Conservation (phyloP, 2,329 filamentous ascomycete species). For the Dendrostoma leiphaemia region DNA sequence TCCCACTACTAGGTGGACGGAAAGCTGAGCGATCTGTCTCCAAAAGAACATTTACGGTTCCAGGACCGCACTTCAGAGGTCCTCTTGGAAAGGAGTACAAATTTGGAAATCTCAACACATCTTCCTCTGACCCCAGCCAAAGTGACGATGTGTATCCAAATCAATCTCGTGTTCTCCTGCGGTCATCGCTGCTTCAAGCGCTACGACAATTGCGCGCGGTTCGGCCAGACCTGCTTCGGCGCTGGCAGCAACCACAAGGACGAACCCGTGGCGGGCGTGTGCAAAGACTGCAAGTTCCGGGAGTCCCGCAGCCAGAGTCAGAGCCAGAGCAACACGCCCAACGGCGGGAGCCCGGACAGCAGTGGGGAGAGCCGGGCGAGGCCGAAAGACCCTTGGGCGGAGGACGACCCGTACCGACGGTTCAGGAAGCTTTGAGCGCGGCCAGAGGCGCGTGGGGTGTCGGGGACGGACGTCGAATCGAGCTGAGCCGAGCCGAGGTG, state of each 20-base stretch:
- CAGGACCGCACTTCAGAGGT: too few relatives aligned
- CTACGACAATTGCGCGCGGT: slow-evolving; percentile 24
- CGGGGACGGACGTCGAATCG: too few relatives aligned
- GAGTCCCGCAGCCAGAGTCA: too few relatives aligned
- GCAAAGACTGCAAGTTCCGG: slow-evolving; percentile 23
- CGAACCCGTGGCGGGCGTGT: slow-evolving; percentile 16
- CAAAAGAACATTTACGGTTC: background rate
- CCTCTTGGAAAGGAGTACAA: too few relatives aligned
- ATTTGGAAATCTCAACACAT: too few relatives aligned
- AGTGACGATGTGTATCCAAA: slow-evolving; percentile 24
- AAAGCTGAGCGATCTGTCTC: background rate
- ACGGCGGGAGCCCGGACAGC: slow-evolving; percentile 15
- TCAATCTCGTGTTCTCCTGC: slow-evolving; percentile 24
- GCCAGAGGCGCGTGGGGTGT: too few relatives aligned
- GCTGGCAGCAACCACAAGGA: slow-evolving; percentile 23
- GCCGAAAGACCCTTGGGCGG: slow-evolving; percentile 19
- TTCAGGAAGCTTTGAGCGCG: slow-evolving; percentile 3
- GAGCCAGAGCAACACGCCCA: background rate
- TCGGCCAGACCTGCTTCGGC: slow-evolving; percentile 25
- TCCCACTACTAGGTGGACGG: background rate
- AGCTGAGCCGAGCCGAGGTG: too few relatives aligned
- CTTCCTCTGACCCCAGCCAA: too few relatives aligned
- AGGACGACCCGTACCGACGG: slow-evolving; percentile 23
- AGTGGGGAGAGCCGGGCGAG: background rate
- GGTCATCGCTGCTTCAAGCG: slow-evolving; percentile 25